Evolutionary conservation across 2,329 filamentous ascomycete genomes (phyloP).

Genomic region (Stylonectria norvegica): DNA sequence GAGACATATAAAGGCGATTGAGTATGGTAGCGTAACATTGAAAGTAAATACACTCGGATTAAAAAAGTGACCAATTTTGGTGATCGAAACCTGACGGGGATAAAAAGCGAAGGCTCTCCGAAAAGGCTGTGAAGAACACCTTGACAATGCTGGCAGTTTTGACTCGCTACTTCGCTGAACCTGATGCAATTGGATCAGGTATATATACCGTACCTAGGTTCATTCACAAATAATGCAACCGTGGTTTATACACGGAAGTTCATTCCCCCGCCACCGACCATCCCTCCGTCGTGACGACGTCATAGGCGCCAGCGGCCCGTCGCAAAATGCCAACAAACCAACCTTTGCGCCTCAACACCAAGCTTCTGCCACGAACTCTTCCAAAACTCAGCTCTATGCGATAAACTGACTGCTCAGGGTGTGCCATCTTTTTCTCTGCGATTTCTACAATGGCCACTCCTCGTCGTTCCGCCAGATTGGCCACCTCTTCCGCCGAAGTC

Average conservation of each 20-base stretch:
- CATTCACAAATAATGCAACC: no score
- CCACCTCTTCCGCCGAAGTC: conserved; percentile 10
- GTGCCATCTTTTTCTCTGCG: background rate
- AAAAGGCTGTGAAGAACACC: background rate
- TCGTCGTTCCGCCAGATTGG: conserved; percentile 24
- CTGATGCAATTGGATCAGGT: background rate
- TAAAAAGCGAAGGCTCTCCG: conserved; percentile 10
- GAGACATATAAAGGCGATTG: no score
- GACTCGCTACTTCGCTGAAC: conserved; percentile 4
- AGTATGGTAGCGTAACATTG: no score
- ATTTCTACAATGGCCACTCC: conserved; percentile 24
- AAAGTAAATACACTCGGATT: background rate
- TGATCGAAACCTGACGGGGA: no score
- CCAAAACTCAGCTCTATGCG: background rate
- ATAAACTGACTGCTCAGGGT: conserved; percentile 1
- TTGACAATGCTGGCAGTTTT: background rate
- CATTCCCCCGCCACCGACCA: conserved; percentile 12
- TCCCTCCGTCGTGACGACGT: conserved; percentile 20
- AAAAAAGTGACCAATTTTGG: background rate
- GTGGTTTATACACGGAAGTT: no score
- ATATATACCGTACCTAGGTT: no score
- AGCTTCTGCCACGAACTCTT: background rate
- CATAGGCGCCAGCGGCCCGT: conserved; percentile 17
- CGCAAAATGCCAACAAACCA: conserved; percentile 11
- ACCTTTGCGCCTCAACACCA: background rate